Evolutionary conservation across 2,329 filamentous ascomycete species (phyloP), one percentile per base, ranked within the genome.

Genomic region (Colletotrichum sp.): DNA sequence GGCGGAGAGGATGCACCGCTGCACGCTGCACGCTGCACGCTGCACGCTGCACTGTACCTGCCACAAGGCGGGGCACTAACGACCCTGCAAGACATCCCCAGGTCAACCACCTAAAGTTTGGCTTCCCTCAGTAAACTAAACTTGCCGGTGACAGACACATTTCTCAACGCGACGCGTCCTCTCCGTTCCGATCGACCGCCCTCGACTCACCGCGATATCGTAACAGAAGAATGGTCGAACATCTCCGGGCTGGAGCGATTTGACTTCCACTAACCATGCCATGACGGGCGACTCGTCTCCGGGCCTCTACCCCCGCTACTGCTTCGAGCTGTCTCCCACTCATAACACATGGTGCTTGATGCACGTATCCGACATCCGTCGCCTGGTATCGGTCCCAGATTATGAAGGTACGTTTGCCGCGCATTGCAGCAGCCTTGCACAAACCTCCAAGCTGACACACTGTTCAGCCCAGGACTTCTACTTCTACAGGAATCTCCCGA

Each of bases 401-500:
- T 92, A 90, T 79, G 86, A 89, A 85, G 90, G 92, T 92, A 80
- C 48, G 83, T 69, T 12, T 22, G 13, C 16, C 36, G 30, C 34
- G 13, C 60, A 26, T 22, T 26, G 13, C 24, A 8, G 12, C 24
- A 39, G 26, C 8, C 32, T n/a, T 12, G n/a, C 9, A 15, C 59
- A 36, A 16, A 68, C 30, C 8, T 36, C 18, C 24, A 1, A 52
- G 44, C 44, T 52, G n/a, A 52, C 44, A 22, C n/a, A 24, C 44
- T 22, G 12, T 52, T 12, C 44, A 68, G 88, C 88, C 65, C 89
- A 91, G 80, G 85, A 89, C 77, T 86, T 93, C 39, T 93, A 89
- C 81, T 95, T 96, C 83, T 89, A 92, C 85, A 84, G 88, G 66
- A 96, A 96, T 83, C 92, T 96, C 79, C 95, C 95, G 0, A 92